Conservation (phyloP, 257 asterid genomes). For the Lycium ferocissimum region DNA sequence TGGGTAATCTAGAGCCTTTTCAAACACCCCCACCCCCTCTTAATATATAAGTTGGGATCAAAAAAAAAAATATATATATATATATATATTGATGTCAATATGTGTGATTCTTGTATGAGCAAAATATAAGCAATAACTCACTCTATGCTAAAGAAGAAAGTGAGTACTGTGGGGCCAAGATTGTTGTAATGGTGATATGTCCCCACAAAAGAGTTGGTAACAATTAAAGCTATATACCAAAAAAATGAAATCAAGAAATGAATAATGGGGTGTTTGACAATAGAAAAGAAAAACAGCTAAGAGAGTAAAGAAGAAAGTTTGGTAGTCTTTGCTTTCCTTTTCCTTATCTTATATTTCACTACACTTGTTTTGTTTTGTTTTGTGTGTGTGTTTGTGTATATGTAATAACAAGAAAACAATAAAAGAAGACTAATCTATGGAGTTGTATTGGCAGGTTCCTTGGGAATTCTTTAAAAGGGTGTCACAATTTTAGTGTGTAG, state of each 20-base stretch:
- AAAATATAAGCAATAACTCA: slow-evolving; percentile 18
- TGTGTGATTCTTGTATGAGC: slow-evolving; percentile 2
- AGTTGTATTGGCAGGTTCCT: not conserved
- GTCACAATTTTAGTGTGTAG: slow-evolving; percentile 6
- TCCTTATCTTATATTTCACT: slow-evolving; percentile 1
- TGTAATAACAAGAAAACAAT: not conserved
- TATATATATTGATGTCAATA: not conserved
- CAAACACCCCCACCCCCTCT: not conserved
- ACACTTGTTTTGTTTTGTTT: not conserved
- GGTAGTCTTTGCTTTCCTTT: slow-evolving; percentile 9
- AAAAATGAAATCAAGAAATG: not conserved
- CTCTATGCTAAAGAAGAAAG: not conserved
- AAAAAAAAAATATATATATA: no score
- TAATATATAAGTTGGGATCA: not conserved
- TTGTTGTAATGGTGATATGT: not conserved
- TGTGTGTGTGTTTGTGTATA: not conserved
- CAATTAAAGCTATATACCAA: not conserved
- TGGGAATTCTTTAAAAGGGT: not conserved
- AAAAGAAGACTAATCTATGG: not conserved
- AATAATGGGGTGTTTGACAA: slow-evolving; percentile 1
- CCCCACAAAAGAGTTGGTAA: slow-evolving; percentile 24
- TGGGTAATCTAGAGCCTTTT: slow-evolving; percentile 6
- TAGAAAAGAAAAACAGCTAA: slow-evolving; percentile 5
- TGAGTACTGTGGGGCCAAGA: not conserved
- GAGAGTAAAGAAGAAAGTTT: slow-evolving; percentile 25